Base-by-base conservation (phyloP, 2,329 filamentous ascomycete species). In the Capronia coronata region DNA sequence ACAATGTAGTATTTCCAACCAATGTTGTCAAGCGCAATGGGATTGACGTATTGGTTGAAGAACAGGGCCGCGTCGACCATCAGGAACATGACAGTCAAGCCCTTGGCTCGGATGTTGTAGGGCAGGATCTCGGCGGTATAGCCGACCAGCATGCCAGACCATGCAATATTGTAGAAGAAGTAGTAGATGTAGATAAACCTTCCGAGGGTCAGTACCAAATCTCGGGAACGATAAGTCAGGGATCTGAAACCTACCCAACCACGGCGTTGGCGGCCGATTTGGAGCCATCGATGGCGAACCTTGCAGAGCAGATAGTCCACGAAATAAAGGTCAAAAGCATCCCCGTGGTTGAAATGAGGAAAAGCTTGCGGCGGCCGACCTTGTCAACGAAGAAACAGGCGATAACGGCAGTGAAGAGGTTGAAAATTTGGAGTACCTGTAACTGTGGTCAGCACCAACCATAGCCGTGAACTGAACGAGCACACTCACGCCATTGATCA, bases 101-200 rank as follows among this genome's bases (percentile, higher is more conserved):
- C 73, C 61, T 72, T 23, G 38, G 38, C 38, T 3, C 38, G 38
- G 19, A 41, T 6, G 11, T 11, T 72, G 63, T 70, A 75, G 2
- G 72, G 72, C 49, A 74, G 60, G 54, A 75, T 74, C 55, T 76
- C 73, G 46, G 69, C 67, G 2, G 68, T 67, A 61, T 75, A 69
- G 2, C 59, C 61, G 5, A 65, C 59, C 11, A 67, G 59, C 2
- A 69, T 52, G 2, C 47, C 47, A 2, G 47, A 48, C 38, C 46
- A 54, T 18, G 65, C 67, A 37, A 71, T 58, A 47, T 67, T 66
- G 56, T 71, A 69, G 51, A 64, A 22, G 40, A 39, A 29, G 21
- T 37, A 32, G 60, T 66, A 73, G 34, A 73, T 60, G 58, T 69
- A 73, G 11, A 72, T 63, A 57, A 73, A 27, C 25, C 25, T 27